phyloP scores from a whole-genome alignment of 169 alveolate genomes.

The Sarcocystis neurona region DNA sequence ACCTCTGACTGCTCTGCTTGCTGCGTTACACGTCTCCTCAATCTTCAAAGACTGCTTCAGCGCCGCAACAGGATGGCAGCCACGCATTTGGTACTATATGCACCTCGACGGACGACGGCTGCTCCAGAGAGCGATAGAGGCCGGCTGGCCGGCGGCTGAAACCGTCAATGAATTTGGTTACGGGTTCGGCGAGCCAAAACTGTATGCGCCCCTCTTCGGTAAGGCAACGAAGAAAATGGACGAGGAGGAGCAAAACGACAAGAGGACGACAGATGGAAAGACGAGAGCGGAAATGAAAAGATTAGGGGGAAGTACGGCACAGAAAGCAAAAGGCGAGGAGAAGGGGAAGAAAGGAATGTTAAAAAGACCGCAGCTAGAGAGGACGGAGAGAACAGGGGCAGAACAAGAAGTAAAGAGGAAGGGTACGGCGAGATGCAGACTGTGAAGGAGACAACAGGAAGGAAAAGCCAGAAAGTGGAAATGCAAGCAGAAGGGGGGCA shows the following conservation, averaged over 20 bases:
- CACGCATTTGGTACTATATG: conserved; percentile 30
- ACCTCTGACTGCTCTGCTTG: not conserved
- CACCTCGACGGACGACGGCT: not conserved
- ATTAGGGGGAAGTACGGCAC: too few species aligned
- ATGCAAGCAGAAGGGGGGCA: too few species aligned
- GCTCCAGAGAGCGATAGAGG: not conserved
- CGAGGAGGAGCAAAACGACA: too few species aligned
- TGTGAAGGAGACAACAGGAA: not conserved
- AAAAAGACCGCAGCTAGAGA: too few species aligned
- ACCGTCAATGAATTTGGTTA: not conserved
- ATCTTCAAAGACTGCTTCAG: conserved; percentile 15
- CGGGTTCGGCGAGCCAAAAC: not conserved
- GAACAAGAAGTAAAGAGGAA: too few species aligned
- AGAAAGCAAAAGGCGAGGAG: too few species aligned
- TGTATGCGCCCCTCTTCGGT: conserved; percentile 14
- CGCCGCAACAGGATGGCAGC: not conserved
- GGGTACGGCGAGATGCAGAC: not conserved
- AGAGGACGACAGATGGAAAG: too few species aligned
- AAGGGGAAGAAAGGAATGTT: too few species aligned
- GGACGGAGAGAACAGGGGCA: not conserved
- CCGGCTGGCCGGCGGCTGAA: not conserved
- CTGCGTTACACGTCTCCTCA: conserved; percentile 10
- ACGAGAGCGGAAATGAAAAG: too few species aligned
- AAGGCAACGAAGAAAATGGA: too few species aligned
- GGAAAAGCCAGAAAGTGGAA: too few species aligned